Evolutionary conservation across 495 filamentous ascomycete species (phyloP).

Genomic region (Podospora pseudoanserina): DNA sequence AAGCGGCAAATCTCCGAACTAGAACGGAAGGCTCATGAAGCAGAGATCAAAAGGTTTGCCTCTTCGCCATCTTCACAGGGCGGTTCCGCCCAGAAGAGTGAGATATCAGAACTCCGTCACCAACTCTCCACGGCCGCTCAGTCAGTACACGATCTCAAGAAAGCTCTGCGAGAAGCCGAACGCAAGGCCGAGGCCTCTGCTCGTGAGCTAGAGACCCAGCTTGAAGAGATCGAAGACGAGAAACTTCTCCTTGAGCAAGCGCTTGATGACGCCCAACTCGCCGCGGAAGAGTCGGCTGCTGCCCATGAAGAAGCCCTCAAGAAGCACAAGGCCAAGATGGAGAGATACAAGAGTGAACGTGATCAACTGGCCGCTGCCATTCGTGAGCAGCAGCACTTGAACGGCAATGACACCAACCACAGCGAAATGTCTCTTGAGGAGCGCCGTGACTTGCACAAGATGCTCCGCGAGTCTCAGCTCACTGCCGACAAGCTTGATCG

Average conservation of each 20-base stretch:
- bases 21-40: slow-evolving; percentile 46
- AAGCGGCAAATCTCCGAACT: slow-evolving; percentile 48
- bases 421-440: slow-evolving; percentile 39
- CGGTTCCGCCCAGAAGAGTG: slow-evolving; percentile 56
- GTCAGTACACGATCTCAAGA: slow-evolving; percentile 55
- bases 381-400: slow-evolving; percentile 28
- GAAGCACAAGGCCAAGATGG: slow-evolving; percentile 52
- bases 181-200: slow-evolving; percentile 79
- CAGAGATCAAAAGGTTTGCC: slow-evolving; percentile 35
- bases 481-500: slow-evolving; percentile 43
- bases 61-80: slow-evolving; percentile 32
- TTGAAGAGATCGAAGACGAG: slow-evolving; percentile 87
- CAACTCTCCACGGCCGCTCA: slow-evolving; percentile 62
- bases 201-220: slow-evolving; percentile 70
- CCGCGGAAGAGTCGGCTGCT: slow-evolving; percentile 76
- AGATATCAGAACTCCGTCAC: slow-evolving; percentile 58
- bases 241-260: slow-evolving; percentile 78
- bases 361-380: slow-evolving; percentile 31
- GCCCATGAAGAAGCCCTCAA: slow-evolving; percentile 69
- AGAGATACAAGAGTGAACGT: slow-evolving; percentile 44
- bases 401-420: slow-evolving; percentile 27
- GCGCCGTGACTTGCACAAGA: slow-evolving; percentile 60
- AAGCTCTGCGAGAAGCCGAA: slow-evolving; percentile 49
- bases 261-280: slow-evolving; percentile 70
- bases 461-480: slow-evolving; percentile 68